Evolutionary conservation across 768 basidiomycete species (phyloP), one percentile per base, ranked within the genome.

Genomic region (Clitopilus hobsonii): DNA sequence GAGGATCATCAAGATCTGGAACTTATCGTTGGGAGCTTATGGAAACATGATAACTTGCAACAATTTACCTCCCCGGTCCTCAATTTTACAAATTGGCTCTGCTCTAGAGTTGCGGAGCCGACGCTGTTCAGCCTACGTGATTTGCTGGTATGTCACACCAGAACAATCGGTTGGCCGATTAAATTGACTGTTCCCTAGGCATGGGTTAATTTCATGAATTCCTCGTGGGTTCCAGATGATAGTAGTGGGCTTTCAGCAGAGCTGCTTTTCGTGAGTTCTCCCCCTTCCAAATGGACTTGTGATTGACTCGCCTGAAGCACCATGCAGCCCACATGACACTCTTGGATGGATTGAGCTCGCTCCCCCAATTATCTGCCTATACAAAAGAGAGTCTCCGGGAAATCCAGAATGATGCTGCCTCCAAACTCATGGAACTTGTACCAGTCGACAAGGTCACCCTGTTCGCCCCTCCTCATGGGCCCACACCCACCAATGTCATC

Each of bases 281-380:
- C 18, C 51, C 26, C 47, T 29, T 48, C 28, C 20, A 54, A 16
- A 47, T 14, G 13, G 22, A 50, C 38, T 25, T n/a, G 50, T 53
- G 30, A 52, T 23, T 60, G 66, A n/a, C 60, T 26, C 16, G 52
- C 23, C 32, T 36, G 16, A 60, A 97, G 94, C 87, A 91, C 64
- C 93, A 99, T 64, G 95, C 90, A 4, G 95, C 94, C 0, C 84
- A 88, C 59, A 90, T 99, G 91, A 88, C 90, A 1, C 84, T 93
- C 63, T 73, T 98, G 18, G 97, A 99, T 66, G 94, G 95, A 30
- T 72, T 98, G 2, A 85, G 82, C 29, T 86, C 91, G 2, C 74
- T 93, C 16, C 86, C 91, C 49, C 89, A 89, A 65, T 69, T 88
- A 30, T 71, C 86, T 16, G 72, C 84, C 8, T 85, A 87, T 62